A percentile compares a stretch with the other conserved stretches of the same genome.
These are phyloP conservation scores for Verticillium nonalfalfae DNA, from an alignment of 2,329 filamentous ascomycete species.

Conservation along the genomic window DNA sequence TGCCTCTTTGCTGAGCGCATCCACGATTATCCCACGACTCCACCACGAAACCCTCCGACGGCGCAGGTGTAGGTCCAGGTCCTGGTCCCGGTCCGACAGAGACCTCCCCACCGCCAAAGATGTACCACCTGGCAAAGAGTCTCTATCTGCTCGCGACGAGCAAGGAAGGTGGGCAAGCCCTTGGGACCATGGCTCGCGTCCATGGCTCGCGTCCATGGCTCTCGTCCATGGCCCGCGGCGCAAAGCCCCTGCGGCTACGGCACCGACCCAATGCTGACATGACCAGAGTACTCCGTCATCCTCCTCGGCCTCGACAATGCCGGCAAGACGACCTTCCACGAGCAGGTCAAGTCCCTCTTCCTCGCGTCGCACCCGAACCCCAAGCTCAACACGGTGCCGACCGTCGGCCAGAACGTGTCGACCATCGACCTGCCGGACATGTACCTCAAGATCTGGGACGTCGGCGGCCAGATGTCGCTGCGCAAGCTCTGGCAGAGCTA, in stretches of 20 bases:
- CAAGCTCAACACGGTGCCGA: slow-evolving; percentile 84
- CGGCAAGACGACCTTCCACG: slow-evolving; percentile 96
- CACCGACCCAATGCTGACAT: not conserved
- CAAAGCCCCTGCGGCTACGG: not conserved
- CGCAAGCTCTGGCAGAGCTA: slow-evolving; percentile 94
- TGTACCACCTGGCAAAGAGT: slow-evolving; percentile 96
- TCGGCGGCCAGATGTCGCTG: slow-evolving; percentile 86
- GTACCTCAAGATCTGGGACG: slow-evolving; percentile 98
- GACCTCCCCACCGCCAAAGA: slow-evolving; percentile 25
- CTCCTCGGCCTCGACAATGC: slow-evolving; percentile 97
- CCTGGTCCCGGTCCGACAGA: not conserved
- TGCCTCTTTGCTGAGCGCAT: not conserved
- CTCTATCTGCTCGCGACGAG: slow-evolving; percentile 93
- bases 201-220: slow-evolving; percentile 3
- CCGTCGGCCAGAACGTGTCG: slow-evolving; percentile 93
- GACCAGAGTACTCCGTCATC: slow-evolving; percentile 87
- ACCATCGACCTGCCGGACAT: slow-evolving; percentile 87
- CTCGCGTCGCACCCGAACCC: slow-evolving; percentile 54
- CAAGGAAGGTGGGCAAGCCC: slow-evolving; percentile 68
- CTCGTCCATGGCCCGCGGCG: not conserved
- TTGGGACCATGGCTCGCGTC: slow-evolving; percentile 2
- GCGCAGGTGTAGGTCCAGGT: not conserved
- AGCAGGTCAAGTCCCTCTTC: slow-evolving; percentile 90
- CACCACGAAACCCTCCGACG: not conserved
- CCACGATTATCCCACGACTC: not conserved